Conservation (phyloP, 768 basidiomycete genomes). For the Xerocomus spinulosus region DNA sequence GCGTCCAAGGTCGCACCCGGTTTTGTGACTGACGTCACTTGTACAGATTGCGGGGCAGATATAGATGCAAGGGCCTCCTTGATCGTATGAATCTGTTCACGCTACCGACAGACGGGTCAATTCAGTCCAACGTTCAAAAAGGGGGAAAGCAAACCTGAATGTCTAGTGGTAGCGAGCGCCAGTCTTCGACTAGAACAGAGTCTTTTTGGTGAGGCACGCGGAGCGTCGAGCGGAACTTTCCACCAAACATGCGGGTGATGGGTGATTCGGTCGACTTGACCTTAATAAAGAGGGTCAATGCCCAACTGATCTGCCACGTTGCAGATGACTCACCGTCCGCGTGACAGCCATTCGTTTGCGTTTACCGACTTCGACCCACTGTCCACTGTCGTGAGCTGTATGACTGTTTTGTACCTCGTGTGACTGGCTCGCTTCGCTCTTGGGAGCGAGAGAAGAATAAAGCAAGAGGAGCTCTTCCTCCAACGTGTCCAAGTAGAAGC, state of each 20-base stretch:
- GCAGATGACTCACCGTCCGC: conserved; percentile 55
- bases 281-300: conserved; percentile 34
- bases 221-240: conserved; percentile 83
- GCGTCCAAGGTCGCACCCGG: conserved; percentile 67
- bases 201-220: conserved; percentile 80
- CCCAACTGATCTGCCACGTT: not conserved
- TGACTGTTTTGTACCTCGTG: conserved; percentile 11
- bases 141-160: conserved; percentile 57
- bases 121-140: no score
- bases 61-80: conserved; percentile 79
- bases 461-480: conserved; percentile 85
- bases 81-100: conserved; percentile 69
- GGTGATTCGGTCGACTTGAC: conserved; percentile 79
- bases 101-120: conserved; percentile 35
- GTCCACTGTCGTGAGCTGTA: conserved; percentile 49
- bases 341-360: conserved; percentile 78
- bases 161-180: conserved; percentile 83
- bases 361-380: conserved; percentile 92
- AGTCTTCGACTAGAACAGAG: conserved; percentile 86
- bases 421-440: conserved; percentile 26
- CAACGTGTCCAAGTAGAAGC: conserved; percentile 91
- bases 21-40: conserved; percentile 53
- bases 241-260: conserved; percentile 89
- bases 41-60: conserved; percentile 75
- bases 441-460: conserved; percentile 46